Conservation (phyloP, 495 filamentous ascomycete genomes). For the Hypomontagnella submonticulosa region DNA sequence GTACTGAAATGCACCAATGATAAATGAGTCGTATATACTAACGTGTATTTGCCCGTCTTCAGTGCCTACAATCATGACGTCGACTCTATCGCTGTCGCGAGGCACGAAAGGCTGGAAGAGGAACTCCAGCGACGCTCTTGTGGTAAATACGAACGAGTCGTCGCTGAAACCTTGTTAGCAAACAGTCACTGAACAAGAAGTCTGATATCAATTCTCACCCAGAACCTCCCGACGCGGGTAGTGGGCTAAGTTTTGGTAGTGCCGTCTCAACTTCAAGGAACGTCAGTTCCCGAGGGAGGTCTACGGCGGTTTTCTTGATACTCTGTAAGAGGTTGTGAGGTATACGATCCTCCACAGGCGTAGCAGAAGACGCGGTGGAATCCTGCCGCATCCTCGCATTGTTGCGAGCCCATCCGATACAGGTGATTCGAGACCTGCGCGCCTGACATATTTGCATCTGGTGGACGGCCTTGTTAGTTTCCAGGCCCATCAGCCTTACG, state of each 20-base stretch:
- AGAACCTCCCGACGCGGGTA: constrained; percentile 68
- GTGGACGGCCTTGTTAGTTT: constrained; percentile 81
- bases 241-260: constrained; percentile 79
- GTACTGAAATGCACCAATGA: constrained; percentile 75
- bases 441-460: constrained; percentile 63
- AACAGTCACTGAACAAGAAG: neutral
- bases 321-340: constrained; percentile 49
- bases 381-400: constrained; percentile 61
- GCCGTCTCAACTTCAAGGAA: constrained; percentile 82
- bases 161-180: constrained; percentile 60
- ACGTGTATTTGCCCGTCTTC: constrained; percentile 81
- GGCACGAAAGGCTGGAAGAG: constrained; percentile 71
- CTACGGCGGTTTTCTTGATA: constrained; percentile 51
- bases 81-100: constrained; percentile 75
- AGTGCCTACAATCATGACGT: constrained; percentile 84
- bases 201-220: constrained; percentile 57
- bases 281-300: constrained; percentile 82
- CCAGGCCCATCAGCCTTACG: constrained; percentile 76
- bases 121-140: constrained; percentile 74
- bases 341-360: constrained; percentile 48
- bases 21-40: constrained; percentile 89
- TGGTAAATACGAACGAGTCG: constrained; percentile 73
- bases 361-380: constrained; percentile 25
- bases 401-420: constrained; percentile 79
- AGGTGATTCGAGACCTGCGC: constrained; percentile 62